phyloP scores from a whole-genome alignment of 2,329 filamentous ascomycete species.

The Paecilomyces dactylethromorphus region DNA sequence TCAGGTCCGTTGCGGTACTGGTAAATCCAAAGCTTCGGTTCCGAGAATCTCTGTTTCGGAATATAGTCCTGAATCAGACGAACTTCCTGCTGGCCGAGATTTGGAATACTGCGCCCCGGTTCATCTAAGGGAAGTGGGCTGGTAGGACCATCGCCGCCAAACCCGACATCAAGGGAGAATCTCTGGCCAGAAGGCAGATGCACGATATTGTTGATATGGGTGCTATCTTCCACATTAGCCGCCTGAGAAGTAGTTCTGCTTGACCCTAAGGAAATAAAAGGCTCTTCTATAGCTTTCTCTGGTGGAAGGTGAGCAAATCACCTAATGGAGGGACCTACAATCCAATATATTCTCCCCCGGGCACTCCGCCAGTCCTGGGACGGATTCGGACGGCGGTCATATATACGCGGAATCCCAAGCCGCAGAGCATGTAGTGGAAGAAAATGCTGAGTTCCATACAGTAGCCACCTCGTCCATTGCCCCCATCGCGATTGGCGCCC shows the following conservation, averaged over 20 bases:
- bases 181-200: conserved; percentile 40
- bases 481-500: conserved; percentile 4
- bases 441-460: conserved; percentile 55
- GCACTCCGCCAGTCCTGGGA: conserved; percentile 16
- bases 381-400: conserved; percentile 45
- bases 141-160: conserved; percentile 56
- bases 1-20: conserved; percentile 28
- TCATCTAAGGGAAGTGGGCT: conserved; percentile 47
- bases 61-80: conserved; percentile 45
- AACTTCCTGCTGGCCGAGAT: conserved; percentile 52
- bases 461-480: conserved; percentile 48
- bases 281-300: no score
- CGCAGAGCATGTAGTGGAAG: conserved; percentile 47
- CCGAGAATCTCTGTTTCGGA: conserved; percentile 33
- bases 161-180: conserved; percentile 53
- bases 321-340: conserved; percentile 10
- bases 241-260: background rate
- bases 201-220: conserved; percentile 54
- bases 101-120: conserved; percentile 31
- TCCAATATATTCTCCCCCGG: conserved; percentile 18
- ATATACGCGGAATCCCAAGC: conserved; percentile 48
- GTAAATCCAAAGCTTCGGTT: conserved; percentile 50
- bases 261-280: no score
- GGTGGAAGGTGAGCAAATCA: background rate
- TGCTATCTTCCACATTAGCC: conserved; percentile 20